Conservation (phyloP, 768 basidiomycete species). For the Auricularia cornea region DNA sequence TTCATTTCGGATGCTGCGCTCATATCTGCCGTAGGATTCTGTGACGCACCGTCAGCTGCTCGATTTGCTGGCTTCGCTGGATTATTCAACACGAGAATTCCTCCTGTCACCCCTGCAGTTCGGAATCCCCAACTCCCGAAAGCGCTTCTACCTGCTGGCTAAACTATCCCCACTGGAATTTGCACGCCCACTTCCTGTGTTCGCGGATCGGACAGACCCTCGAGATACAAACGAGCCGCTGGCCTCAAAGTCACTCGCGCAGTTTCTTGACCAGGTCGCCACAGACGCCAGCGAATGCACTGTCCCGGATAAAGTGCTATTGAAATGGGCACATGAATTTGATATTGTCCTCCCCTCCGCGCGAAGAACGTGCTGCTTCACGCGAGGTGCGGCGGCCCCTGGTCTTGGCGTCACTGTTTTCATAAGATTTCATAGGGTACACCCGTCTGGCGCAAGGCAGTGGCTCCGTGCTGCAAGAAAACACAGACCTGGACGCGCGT, state of each 20-base stretch:
- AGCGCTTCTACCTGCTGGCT: slow-evolving; percentile 74
- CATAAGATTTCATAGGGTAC: slow-evolving; percentile 42
- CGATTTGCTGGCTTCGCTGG: slow-evolving; percentile 40
- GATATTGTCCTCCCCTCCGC: slow-evolving; percentile 66
- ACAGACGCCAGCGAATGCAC: slow-evolving; percentile 12
- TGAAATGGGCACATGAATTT: slow-evolving; percentile 72
- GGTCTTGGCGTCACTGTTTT: background rate
- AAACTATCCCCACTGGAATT: slow-evolving; percentile 39
- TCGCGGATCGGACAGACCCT: slow-evolving; percentile 17
- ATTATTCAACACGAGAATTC: slow-evolving; percentile 53
- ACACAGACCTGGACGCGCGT: slow-evolving; percentile 53
- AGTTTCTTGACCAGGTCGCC: slow-evolving; percentile 5
- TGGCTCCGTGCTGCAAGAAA: slow-evolving; percentile 70
- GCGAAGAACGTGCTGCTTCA: slow-evolving; percentile 68
- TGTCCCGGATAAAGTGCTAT: slow-evolving; percentile 54
- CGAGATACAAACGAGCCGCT: slow-evolving; percentile 34
- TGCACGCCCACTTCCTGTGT: background rate
- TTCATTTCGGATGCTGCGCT: slow-evolving; percentile 2
- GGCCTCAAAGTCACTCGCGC: slow-evolving; percentile 6
- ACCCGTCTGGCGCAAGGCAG: slow-evolving; percentile 68
- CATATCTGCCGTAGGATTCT: slow-evolving; percentile 40
- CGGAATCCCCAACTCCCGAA: slow-evolving; percentile 72
- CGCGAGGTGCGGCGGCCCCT: slow-evolving; percentile 42
- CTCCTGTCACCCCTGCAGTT: slow-evolving; percentile 71
- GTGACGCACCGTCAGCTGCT: slow-evolving; percentile 51